Evolutionary conservation across 345 rosid genomes (phyloP), one percentile per base, ranked within the genome.

Genomic region (Excoecaria cochinchinensis): DNA sequence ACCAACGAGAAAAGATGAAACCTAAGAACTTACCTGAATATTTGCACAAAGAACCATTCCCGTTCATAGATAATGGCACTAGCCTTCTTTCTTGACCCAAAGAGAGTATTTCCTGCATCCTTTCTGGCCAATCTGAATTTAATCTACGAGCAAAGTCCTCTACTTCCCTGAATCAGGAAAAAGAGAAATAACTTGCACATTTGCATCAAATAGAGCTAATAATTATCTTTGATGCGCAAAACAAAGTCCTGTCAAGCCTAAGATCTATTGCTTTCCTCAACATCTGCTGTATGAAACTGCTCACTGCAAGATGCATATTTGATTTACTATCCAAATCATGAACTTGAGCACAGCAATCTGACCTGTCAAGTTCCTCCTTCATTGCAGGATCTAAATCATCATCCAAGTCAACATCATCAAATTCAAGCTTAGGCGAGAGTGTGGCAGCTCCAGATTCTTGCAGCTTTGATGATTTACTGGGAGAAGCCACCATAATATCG

Each of bases 101-200:
- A 36, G 87, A 87, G 46, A 83, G 81, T 67, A 92, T 88, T 82
- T 90, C 91, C 75, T 84, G 87, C 85, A 88, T 86, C 82, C 94
- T 86, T 79, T 88, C 88, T 8, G 90, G 91, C 94, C 94, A 92
- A 74, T 86, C 91, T 39, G 98, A 87, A 87, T 92, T 89, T 77
- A 90, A 83, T 86, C 97, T 88, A 44, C 93, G 85, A 48, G 97
- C 97, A 89, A 92, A 94, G 76, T 92, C 98, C 81, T 87, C 98
- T 38, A 92, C 97, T 83, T 94, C 98, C 83, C 98, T 94, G 76
- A 51, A 72, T 48, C 38, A 69, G 48, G 4, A 25, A 73, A 68
- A 8, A 16, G 3, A 58, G 22, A 7, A 58, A 22, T 1, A 58
- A 40, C 6, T 19, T 3, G 46, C 9, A 39, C 17, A 25, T 40